phyloP scores from a whole-genome alignment of 2,329 filamentous ascomycete genomes.

The Venturia effusa region DNA sequence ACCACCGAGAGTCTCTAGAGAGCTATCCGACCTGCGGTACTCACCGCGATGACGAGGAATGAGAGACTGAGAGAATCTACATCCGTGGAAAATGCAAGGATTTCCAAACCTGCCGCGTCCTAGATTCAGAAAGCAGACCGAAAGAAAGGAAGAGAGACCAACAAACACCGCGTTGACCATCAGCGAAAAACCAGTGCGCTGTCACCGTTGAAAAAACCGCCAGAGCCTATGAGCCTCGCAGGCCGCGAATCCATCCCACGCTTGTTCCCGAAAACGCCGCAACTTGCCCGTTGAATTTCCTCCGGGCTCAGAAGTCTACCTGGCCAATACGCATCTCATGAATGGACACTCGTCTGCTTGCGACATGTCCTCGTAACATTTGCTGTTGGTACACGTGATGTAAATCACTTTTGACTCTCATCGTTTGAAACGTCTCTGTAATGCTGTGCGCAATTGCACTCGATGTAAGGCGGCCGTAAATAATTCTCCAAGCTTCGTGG shows the following conservation, averaged over 20 bases:
- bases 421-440: conserved; percentile 4
- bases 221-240: neutral
- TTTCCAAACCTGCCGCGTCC: neutral
- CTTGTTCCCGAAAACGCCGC: neutral
- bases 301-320: neutral
- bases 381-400: neutral
- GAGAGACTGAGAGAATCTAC: neutral
- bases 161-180: neutral
- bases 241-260: neutral
- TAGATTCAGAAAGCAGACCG: neutral
- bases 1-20: neutral
- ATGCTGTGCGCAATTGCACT: neutral
- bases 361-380: neutral
- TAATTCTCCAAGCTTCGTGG: too few relatives aligned
- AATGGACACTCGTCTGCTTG: neutral
- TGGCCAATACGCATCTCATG: neutral
- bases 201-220: neutral
- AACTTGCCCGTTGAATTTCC: neutral
- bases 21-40: neutral
- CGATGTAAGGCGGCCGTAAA: neutral
- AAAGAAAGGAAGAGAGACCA: neutral
- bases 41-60: neutral
- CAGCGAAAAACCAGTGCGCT: neutral
- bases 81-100: neutral
- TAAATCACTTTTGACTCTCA: conserved; percentile 1